These are phyloP conservation scores for Sporothrix brasiliensis DNA, from an alignment of 2,329 filamentous ascomycete genomes.

Conservation along the genomic window DNA sequence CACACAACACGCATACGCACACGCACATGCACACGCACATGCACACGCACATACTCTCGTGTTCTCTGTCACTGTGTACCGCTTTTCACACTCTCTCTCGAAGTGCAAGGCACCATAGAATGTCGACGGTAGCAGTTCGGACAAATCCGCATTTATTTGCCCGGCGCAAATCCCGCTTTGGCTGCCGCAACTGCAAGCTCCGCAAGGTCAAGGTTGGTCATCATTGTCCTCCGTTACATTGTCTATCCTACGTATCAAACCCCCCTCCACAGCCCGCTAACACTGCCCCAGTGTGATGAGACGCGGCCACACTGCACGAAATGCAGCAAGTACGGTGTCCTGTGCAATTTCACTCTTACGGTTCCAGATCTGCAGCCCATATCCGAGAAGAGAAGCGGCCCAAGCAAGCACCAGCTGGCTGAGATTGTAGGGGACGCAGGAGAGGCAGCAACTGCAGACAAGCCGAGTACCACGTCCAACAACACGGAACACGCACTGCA, in stretches of 20 bases:
- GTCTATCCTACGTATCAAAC: neutral
- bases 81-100: too few species aligned
- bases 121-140: neutral
- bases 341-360: constrained; percentile 49
- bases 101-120: neutral
- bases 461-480: neutral
- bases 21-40: neutral
- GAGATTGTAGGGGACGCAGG: neutral
- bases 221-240: neutral
- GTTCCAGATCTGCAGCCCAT: constrained; percentile 47
- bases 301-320: constrained; percentile 48
- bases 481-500: neutral
- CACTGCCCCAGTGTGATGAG: constrained; percentile 50
- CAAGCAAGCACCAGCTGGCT: neutral
- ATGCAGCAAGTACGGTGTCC: constrained; percentile 49
- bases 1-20: too few species aligned
- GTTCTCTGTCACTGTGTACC: neutral
- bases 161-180: constrained; percentile 36
- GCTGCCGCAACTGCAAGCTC: constrained; percentile 57
- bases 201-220: constrained; percentile 51
- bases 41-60: neutral
- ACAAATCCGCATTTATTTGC: neutral
- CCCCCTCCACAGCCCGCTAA: neutral
- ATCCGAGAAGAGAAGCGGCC: constrained; percentile 32
- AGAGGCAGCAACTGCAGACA: neutral